Evolutionary conservation across 225 moss, liverwort and hornwort genomes (phyloP), one percentile per base, ranked within the genome.

Genomic region (Sphagnum tenellum): DNA sequence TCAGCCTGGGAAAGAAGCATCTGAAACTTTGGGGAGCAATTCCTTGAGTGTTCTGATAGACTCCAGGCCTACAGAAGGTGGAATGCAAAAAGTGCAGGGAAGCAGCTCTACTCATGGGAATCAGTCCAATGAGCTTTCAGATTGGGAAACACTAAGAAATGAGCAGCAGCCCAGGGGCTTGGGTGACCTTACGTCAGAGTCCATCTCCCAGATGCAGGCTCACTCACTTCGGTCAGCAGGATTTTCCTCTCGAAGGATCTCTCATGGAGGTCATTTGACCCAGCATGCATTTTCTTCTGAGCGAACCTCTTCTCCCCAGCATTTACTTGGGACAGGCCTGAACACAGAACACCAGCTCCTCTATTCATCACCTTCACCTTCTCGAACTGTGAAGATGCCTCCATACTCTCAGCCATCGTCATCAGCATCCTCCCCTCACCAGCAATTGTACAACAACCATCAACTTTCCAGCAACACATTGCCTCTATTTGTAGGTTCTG

Each of bases 401-500:
- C 14, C 46, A 49, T 64, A 57, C 12, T 60, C 65, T 4, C 72
- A 67, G 50, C 66, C 70, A 2, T 72, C 57, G 49, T 9, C 52
- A 6, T 52, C 52, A 52, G 52, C 66, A 9, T 46, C 45, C 47
- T 29, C 29, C 29, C 5, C 64, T 48, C 66, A 69, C 7, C 59
- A 51, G 11, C 75, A 61, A 56, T 63, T 65, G 66, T 13, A 66
- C 5, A 60, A 72, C 63, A 57, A 47, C 45, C 72, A 69, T 66
- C 70, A 67, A 51, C 66, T 77, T 72, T 29, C 70, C 45, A 75
- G 78, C 29, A 29, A 56, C 56, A 7, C 70, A 63, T 68, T 59
- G 46, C 68, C 51, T 45, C 3, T 75, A 11, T 4, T 64, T 59
- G 45, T 62, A 48, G 67, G 7, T 52, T 6, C 9, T 6, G 9